phyloP scores from a whole-genome alignment of 495 filamentous ascomycete genomes.

The Terfezia claveryi region DNA sequence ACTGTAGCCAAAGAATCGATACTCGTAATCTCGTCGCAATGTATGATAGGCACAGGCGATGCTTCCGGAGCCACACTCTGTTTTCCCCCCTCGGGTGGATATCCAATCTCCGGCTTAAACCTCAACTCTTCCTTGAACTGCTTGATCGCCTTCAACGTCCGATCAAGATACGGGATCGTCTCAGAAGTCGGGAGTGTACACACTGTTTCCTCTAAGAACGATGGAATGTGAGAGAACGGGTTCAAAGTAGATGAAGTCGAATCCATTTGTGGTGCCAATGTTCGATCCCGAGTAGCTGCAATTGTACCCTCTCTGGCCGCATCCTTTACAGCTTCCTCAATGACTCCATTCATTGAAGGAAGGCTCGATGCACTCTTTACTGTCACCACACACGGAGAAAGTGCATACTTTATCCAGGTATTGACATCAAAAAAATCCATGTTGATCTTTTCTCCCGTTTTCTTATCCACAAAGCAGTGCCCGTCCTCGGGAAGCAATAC shows the following conservation, averaged over 20 bases:
- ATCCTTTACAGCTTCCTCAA: constrained; percentile 18
- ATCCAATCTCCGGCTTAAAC: constrained; percentile 35
- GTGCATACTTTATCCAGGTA: constrained; percentile 56
- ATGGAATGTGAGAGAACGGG: background rate
- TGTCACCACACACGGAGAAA: constrained; percentile 49
- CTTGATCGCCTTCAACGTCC: constrained; percentile 48
- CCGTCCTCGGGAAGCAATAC: constrained; percentile 73
- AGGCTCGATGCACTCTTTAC: constrained; percentile 24
- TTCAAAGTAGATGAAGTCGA: constrained; percentile 13
- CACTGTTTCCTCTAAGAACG: constrained; percentile 3
- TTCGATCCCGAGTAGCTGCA: constrained; percentile 21
- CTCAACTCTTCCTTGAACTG: constrained; percentile 52
- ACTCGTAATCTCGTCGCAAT: no score
- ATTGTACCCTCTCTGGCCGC: constrained; percentile 3
- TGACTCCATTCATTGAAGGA: constrained; percentile 11
- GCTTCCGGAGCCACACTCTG: no score
- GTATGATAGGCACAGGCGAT: no score
- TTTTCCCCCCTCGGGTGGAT: constrained; percentile 17
- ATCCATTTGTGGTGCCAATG: constrained; percentile 28
- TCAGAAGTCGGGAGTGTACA: constrained; percentile 28
- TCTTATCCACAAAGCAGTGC: constrained; percentile 66
- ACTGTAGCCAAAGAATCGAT: no score
- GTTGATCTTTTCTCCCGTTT: constrained; percentile 57
- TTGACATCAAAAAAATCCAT: constrained; percentile 69
- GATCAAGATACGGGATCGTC: constrained; percentile 51